These are phyloP conservation scores for Xylaria sp. DNA, from an alignment of 2,329 filamentous ascomycete genomes.

Conservation along the genomic window DNA sequence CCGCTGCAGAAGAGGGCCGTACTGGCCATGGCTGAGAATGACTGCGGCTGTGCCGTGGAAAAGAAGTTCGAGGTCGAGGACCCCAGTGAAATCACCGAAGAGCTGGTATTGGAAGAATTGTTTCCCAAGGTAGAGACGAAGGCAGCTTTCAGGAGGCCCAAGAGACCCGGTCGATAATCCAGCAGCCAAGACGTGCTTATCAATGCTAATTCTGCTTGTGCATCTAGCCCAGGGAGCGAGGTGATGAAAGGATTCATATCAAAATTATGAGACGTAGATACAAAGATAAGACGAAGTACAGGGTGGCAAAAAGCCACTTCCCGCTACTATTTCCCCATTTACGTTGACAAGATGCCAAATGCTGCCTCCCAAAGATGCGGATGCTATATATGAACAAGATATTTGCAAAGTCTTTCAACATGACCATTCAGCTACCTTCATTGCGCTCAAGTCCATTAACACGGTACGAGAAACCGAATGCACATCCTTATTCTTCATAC, in stretches of 20 bases:
- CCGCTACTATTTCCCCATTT: conserved; percentile 10
- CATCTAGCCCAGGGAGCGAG: conserved; percentile 6
- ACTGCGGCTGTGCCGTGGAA: conserved; percentile 72
- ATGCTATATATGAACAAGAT: conserved; percentile 29
- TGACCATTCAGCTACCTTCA: background rate
- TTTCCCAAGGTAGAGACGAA: conserved; percentile 73
- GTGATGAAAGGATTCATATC: background rate
- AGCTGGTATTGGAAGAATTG: conserved; percentile 72
- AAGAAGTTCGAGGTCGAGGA: conserved; percentile 77
- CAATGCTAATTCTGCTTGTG: background rate
- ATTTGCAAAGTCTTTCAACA: conserved; percentile 18
- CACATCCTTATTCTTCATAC: conserved; percentile 70
- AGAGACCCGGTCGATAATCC: conserved; percentile 74
- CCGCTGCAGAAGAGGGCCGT: conserved; percentile 76
- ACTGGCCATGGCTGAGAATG: conserved; percentile 70
- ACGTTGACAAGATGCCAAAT: conserved; percentile 26
- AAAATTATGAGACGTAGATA: conserved; percentile 14
- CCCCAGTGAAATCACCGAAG: conserved; percentile 75
- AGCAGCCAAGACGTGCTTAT: background rate
- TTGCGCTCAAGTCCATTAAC: background rate
- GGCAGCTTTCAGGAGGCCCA: conserved; percentile 78
- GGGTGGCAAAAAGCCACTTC: background rate
- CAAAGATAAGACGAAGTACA: background rate
- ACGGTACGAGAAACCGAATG: background rate
- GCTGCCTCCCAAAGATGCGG: conserved; percentile 24